Conservation (phyloP, 2,329 filamentous ascomycete genomes). For the Phyllosticta paracitricarpa region DNA sequence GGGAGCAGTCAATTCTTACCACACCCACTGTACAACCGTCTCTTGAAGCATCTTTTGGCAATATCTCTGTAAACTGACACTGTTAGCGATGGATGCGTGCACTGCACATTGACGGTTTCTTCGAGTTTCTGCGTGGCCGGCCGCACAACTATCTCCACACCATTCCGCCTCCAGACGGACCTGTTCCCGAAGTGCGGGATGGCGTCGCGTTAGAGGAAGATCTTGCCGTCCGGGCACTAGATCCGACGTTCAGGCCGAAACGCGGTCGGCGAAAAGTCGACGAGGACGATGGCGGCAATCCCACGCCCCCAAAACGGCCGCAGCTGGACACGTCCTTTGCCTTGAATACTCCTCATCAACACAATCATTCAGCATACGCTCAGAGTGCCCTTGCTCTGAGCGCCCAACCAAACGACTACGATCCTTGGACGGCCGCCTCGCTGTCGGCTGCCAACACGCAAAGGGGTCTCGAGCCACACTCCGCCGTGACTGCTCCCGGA, state of each 20-base stretch:
- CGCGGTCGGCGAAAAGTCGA: conserved; percentile 54
- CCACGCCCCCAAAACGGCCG: conserved; percentile 44
- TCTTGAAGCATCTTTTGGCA: no score
- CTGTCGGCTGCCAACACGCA: conserved; percentile 25
- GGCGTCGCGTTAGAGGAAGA: conserved; percentile 81
- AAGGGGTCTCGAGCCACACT: conserved; percentile 29
- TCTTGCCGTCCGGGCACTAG: conserved; percentile 70
- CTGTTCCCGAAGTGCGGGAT: conserved; percentile 59
- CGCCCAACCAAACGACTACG: conserved; percentile 45
- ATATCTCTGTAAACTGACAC: background rate
- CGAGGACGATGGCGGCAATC: conserved; percentile 46
- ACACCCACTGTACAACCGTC: no score
- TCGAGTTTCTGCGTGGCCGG: conserved; percentile 75
- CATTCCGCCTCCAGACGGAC: conserved; percentile 55
- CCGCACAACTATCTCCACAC: conserved; percentile 70
- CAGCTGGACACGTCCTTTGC: conserved; percentile 45
- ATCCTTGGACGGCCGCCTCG: conserved; percentile 37
- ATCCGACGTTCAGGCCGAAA: conserved; percentile 62
- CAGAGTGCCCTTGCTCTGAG: conserved; percentile 42
- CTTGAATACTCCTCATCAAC: conserved; percentile 24
- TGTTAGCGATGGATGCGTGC: conserved; percentile 85
- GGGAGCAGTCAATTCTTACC: no score
- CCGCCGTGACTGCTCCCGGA: conserved; percentile 31
- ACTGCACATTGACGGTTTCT: conserved; percentile 91
- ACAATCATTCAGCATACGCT: conserved; percentile 40